Evolutionary conservation across 306 rosid genomes (phyloP).

Genomic region (Mucuna pruriens): DNA sequence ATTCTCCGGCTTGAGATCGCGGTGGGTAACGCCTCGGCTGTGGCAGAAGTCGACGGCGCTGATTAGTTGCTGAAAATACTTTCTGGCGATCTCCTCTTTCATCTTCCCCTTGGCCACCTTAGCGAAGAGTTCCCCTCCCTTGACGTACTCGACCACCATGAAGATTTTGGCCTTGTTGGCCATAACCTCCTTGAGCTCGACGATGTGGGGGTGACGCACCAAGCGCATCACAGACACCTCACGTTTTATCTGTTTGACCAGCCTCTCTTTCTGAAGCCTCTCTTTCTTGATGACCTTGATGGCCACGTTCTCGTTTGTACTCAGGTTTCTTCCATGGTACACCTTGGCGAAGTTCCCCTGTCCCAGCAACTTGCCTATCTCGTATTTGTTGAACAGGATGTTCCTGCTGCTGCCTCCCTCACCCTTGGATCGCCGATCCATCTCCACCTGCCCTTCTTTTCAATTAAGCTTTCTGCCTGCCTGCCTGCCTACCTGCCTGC

Average conservation of each 20-base stretch:
- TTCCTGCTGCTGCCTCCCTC: constrained; percentile 20
- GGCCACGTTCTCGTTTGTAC: constrained; percentile 66
- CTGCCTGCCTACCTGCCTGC: too few species aligned
- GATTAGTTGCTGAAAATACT: constrained; percentile 73
- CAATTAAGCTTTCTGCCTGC: too few species aligned
- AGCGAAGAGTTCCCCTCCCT: constrained; percentile 74
- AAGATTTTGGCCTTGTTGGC: constrained; percentile 75
- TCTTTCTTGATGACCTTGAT: constrained; percentile 73
- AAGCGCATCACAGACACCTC: constrained; percentile 80
- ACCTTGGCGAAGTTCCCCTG: constrained; percentile 87
- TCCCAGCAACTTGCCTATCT: constrained; percentile 70
- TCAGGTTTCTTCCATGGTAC: constrained; percentile 54
- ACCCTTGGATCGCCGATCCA: not conserved
- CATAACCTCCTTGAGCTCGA: constrained; percentile 77
- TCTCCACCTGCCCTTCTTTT: too few species aligned
- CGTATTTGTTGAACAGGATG: constrained; percentile 71
- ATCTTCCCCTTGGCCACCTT: constrained; percentile 61
- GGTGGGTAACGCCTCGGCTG: constrained; percentile 82
- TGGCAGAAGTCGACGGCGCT: constrained; percentile 86
- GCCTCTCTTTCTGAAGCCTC: constrained; percentile 55
- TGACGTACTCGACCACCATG: constrained; percentile 72
- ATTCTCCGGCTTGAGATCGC: constrained; percentile 84
- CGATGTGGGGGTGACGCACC: constrained; percentile 78
- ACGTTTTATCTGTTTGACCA: constrained; percentile 72
- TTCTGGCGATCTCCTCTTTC: constrained; percentile 60